Evolutionary conservation across 176 grass and related monocot genomes (phyloP).

Genomic region (Musa beccarii): DNA sequence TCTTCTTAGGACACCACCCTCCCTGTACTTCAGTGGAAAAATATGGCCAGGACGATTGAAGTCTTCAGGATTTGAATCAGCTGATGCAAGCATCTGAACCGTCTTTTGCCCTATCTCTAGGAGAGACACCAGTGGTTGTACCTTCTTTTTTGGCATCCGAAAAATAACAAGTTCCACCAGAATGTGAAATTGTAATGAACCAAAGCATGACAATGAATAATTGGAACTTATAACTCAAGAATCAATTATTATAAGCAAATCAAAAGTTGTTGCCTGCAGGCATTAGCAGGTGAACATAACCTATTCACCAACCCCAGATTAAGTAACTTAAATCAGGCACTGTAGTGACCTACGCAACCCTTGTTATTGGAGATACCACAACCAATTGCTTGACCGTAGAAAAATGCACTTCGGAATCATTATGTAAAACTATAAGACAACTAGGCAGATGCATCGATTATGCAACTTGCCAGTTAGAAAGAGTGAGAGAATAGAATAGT

Average conservation of each 20-base stretch:
- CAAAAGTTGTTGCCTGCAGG: too few species aligned
- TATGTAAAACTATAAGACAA: too few species aligned
- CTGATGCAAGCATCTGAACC: constrained; percentile 50
- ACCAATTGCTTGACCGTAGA: too few species aligned
- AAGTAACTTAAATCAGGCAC: too few species aligned
- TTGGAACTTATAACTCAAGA: not conserved
- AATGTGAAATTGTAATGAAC: not conserved
- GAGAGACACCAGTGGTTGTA: constrained; percentile 88
- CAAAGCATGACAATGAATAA: not conserved
- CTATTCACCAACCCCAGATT: not conserved
- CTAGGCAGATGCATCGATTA: too few species aligned
- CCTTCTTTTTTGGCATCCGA: constrained; percentile 98
- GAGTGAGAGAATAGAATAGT: too few species aligned
- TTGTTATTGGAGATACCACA: too few species aligned
- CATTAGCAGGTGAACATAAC: too few species aligned
- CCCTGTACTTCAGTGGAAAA: constrained; percentile 90
- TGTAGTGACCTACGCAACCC: too few species aligned
- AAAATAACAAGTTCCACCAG: not conserved
- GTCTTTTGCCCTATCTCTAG: constrained; percentile 73
- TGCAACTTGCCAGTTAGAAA: too few species aligned
- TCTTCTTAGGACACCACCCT: constrained; percentile 93
- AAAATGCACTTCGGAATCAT: too few species aligned
- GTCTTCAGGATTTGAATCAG: constrained; percentile 66
- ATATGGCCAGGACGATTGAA: constrained; percentile 92
- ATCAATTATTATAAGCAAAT: too few species aligned